These are phyloP conservation scores for Halenospora varia DNA, from an alignment of 495 filamentous ascomycete genomes.

Conservation along the genomic window DNA sequence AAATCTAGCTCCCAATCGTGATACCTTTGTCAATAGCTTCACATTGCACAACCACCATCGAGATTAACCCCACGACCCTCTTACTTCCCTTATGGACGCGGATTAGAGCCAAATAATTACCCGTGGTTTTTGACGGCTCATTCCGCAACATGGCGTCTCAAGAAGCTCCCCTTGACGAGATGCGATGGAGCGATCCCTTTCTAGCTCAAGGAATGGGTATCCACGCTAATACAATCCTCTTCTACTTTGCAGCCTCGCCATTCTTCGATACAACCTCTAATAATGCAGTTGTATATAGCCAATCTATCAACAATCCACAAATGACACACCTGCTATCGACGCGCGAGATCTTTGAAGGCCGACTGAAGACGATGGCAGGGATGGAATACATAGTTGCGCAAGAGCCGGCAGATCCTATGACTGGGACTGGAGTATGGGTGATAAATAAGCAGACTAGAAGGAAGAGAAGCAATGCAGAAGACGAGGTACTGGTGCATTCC, in stretches of 20 bases:
- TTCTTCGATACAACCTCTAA: slow-evolving; percentile 91
- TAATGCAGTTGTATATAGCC: slow-evolving; percentile 71
- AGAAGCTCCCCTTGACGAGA: slow-evolving; percentile 69
- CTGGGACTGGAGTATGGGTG: slow-evolving; percentile 77
- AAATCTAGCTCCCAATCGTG: neutral
- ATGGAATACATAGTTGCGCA: slow-evolving; percentile 79
- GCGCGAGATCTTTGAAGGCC: slow-evolving; percentile 73
- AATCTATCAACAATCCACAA: slow-evolving; percentile 67
- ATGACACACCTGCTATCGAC: slow-evolving; percentile 56
- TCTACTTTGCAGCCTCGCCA: slow-evolving; percentile 84
- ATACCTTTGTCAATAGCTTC: neutral
- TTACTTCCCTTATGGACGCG: neutral
- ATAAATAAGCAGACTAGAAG: slow-evolving; percentile 83
- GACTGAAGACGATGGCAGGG: slow-evolving; percentile 73
- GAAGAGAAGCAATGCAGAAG: slow-evolving; percentile 53
- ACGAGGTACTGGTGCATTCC: slow-evolving; percentile 67
- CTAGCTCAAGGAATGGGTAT: slow-evolving; percentile 57
- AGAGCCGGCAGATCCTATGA: slow-evolving; percentile 63
- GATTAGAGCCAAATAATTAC: neutral
- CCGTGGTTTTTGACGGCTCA: neutral
- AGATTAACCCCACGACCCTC: neutral
- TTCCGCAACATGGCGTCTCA: slow-evolving; percentile 24
- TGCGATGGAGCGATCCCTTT: slow-evolving; percentile 64
- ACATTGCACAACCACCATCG: neutral
- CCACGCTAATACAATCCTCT: slow-evolving; percentile 67